These are phyloP conservation scores for Acanthamoeba triangularis DNA, from an alignment of 208 protist species.

Conservation along the genomic window DNA sequence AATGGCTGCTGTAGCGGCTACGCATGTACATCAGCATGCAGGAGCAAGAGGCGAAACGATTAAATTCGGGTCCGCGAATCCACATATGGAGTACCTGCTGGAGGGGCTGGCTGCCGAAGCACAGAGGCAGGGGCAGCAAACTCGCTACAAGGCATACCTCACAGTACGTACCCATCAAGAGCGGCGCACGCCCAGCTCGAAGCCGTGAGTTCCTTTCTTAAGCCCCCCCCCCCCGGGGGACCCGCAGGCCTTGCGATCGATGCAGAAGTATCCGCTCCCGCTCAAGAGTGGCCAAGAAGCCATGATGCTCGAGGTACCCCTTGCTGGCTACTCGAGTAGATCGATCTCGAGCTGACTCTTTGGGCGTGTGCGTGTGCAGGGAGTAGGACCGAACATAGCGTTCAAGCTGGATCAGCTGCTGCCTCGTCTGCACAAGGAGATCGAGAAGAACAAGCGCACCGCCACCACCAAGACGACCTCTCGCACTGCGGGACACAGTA, in stretches of 20 bases:
- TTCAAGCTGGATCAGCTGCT: conserved; percentile 39
- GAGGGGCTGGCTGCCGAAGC: conserved; percentile 67
- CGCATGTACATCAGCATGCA: background rate
- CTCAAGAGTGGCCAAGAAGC: conserved; percentile 55
- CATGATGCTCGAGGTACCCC: conserved; percentile 22
- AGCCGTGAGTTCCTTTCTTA: background rate
- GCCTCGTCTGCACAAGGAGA: conserved; percentile 39
- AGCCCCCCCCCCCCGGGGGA: background rate
- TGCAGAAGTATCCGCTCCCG: conserved; percentile 54
- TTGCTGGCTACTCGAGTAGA: background rate
- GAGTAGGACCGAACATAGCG: background rate
- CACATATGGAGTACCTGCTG: conserved; percentile 62
- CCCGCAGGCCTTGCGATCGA: background rate
- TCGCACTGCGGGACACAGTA: background rate
- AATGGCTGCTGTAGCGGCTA: background rate
- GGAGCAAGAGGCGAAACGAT: background rate
- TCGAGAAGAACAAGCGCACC: background rate
- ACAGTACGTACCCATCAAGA: background rate
- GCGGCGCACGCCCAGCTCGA: too few relatives aligned
- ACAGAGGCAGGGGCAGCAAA: background rate
- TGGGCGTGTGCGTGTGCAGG: background rate
- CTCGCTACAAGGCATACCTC: background rate
- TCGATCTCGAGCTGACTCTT: background rate
- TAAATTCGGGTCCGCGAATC: conserved; percentile 13
- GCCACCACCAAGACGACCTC: background rate